Conservation (phyloP, 305 asterid species). For the Euphrasia arctica region DNA sequence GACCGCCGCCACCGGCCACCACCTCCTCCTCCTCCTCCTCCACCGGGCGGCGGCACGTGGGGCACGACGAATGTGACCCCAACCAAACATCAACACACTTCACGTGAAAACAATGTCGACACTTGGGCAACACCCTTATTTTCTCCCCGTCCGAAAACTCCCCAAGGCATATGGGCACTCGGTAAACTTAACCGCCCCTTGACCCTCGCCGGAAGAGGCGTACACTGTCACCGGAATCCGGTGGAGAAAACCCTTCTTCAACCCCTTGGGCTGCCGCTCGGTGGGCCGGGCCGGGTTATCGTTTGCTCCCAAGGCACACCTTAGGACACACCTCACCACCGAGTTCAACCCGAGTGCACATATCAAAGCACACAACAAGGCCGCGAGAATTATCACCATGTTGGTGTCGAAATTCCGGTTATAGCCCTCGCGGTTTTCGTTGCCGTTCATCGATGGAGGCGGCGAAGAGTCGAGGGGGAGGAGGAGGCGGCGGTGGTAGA, state of each 20-base stretch:
- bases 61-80: slow-evolving; percentile 78
- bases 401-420: slow-evolving; percentile 51
- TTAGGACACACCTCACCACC: slow-evolving; percentile 33
- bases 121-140: slow-evolving; percentile 62
- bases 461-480: slow-evolving; percentile 33
- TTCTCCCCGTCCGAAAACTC: slow-evolving; percentile 79
- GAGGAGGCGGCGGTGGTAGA: slow-evolving; percentile 40
- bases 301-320: slow-evolving; percentile 25
- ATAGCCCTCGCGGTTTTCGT: slow-evolving; percentile 28
- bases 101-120: slow-evolving; percentile 69
- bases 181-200: slow-evolving; percentile 33
- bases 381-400: slow-evolving; percentile 73
- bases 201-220: slow-evolving; percentile 24
- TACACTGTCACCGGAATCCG: slow-evolving; percentile 56
- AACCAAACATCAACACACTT: slow-evolving; percentile 75
- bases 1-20: slow-evolving; percentile 18
- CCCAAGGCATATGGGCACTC: slow-evolving; percentile 65
- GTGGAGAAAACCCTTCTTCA: slow-evolving; percentile 38
- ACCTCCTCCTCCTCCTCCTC: slow-evolving; percentile 33
- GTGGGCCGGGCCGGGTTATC: neutral
- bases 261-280: slow-evolving; percentile 32
- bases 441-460: slow-evolving; percentile 26
- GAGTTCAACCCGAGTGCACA: slow-evolving; percentile 74
- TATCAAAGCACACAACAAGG: slow-evolving; percentile 59
- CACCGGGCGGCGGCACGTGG: slow-evolving; percentile 73